These are phyloP conservation scores for Xylariaceae sp. DNA, from an alignment of 2,329 filamentous ascomycete species.

Conservation along the genomic window DNA sequence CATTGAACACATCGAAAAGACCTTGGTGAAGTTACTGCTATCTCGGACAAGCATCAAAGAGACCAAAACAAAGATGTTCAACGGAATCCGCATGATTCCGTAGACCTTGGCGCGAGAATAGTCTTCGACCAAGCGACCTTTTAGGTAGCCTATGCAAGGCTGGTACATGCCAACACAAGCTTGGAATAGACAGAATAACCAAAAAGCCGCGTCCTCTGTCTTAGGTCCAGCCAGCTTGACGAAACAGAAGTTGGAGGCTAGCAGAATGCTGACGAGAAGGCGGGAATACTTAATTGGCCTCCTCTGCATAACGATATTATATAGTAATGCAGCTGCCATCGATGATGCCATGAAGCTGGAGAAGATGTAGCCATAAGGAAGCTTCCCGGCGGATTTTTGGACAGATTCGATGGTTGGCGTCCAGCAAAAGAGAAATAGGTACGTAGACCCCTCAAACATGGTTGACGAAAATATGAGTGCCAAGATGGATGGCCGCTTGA, in stretches of 20 bases:
- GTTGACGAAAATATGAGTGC: conserved; percentile 55
- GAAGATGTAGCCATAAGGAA: conserved; percentile 35
- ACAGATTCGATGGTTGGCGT: conserved; percentile 55
- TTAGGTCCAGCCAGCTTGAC: conserved; percentile 43
- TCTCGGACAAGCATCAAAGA: conserved; percentile 50
- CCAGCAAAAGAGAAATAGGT: conserved; percentile 67
- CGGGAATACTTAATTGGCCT: conserved; percentile 39
- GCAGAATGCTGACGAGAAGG: conserved; percentile 38
- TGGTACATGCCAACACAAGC: conserved; percentile 61
- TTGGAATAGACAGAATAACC: conserved; percentile 61
- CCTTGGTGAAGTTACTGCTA: conserved; percentile 22
- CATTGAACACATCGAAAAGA: conserved; percentile 34
- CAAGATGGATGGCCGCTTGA: conserved; percentile 51
- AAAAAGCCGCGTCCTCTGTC: conserved; percentile 51
- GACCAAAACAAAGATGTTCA: conserved; percentile 45
- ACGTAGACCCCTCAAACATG: conserved; percentile 64
- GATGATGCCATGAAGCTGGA: conserved; percentile 36
- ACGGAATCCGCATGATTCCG: conserved; percentile 57
- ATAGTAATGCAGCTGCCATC: conserved; percentile 33
- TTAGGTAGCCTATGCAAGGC: conserved; percentile 58
- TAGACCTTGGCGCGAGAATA: conserved; percentile 57
- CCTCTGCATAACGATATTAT: conserved; percentile 38
- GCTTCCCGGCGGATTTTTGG: conserved; percentile 35
- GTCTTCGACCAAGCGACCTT: conserved; percentile 49
- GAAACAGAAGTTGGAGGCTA: conserved; percentile 43